A percentile compares a stretch with the other conserved stretches of the same genome.
Evolutionary conservation across 768 basidiomycete species (phyloP).

Genomic region (Tylopilus sp.): DNA sequence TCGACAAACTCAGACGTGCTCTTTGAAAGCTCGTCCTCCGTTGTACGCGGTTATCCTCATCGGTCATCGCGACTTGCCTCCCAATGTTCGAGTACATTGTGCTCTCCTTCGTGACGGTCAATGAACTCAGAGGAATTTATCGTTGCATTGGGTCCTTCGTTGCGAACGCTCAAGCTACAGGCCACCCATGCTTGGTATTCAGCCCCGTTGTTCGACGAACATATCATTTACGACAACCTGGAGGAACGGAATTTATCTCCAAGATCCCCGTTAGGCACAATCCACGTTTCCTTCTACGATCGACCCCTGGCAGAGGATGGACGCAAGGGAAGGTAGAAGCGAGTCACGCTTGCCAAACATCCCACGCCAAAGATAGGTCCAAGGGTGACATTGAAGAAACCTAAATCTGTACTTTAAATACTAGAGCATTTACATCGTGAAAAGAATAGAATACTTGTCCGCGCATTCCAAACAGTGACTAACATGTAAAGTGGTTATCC

Average conservation of each 20-base stretch:
- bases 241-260: constrained; percentile 20
- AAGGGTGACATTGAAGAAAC: constrained; percentile 24
- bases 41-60: constrained; percentile 32
- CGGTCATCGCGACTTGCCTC: constrained; percentile 29
- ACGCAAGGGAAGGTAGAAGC: constrained; percentile 23
- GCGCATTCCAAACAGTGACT: neutral
- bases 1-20: constrained; percentile 10
- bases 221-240: constrained; percentile 28
- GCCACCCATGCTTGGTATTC: constrained; percentile 36
- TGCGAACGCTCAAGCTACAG: constrained; percentile 35
- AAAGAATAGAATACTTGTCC: constrained; percentile 1
- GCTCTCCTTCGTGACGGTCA: constrained; percentile 33
- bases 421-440: neutral
- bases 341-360: constrained; percentile 21
- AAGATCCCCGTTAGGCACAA: constrained; percentile 3
- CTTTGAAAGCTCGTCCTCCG: constrained; percentile 34
- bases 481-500: neutral
- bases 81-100: constrained; percentile 34
- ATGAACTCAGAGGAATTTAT: constrained; percentile 35
- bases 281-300: constrained; percentile 19
- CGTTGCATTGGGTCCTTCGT: constrained; percentile 24
- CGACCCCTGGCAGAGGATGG: constrained; percentile 21
- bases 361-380: constrained; percentile 26
- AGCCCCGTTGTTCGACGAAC: constrained; percentile 26
- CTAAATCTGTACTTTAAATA: neutral